A percentile compares a stretch with the other conserved stretches of the same genome.
phyloP scores from a whole-genome alignment of 2,329 filamentous ascomycete species.

The Claviceps lovelessii region DNA sequence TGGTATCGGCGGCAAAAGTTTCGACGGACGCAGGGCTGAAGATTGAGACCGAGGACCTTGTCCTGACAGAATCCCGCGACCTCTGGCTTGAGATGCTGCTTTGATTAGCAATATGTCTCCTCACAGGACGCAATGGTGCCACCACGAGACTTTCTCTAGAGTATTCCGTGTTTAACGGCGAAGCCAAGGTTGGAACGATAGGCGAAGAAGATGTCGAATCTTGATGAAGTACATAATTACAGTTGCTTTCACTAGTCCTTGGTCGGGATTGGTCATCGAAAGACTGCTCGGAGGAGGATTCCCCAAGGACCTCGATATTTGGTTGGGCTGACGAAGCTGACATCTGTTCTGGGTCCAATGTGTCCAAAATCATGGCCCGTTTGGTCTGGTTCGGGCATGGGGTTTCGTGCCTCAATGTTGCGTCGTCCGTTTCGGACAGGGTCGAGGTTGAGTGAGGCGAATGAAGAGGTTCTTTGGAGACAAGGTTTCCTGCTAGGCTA shows the following conservation, averaged over 20 bases:
- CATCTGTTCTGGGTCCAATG: constrained; percentile 24
- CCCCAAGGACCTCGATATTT: constrained; percentile 38
- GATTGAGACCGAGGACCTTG: constrained; percentile 41
- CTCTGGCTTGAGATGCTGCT: constrained; percentile 34
- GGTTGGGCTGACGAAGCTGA: constrained; percentile 28
- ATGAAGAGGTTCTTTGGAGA: constrained; percentile 13
- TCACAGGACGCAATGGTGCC: constrained; percentile 36
- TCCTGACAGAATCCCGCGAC: constrained; percentile 39
- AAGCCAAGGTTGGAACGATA: neutral
- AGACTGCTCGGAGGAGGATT: constrained; percentile 30
- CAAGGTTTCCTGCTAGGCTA: constrained; percentile 3
- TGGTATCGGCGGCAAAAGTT: constrained; percentile 23
- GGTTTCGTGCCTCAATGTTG: constrained; percentile 28
- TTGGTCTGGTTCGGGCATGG: neutral
- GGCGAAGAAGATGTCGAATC: constrained; percentile 20
- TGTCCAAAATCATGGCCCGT: neutral
- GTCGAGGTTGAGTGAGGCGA: constrained; percentile 27
- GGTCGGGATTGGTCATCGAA: constrained; percentile 21
- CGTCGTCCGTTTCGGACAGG: constrained; percentile 39
- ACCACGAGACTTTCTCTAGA: constrained; percentile 49
- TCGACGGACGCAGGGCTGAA: constrained; percentile 36
- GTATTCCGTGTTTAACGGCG: constrained; percentile 24
- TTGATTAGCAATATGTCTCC: constrained; percentile 32
- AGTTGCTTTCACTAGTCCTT: constrained; percentile 25
- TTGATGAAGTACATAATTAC: constrained; percentile 41